Percentiles rank a stretch among this genome's conserved stretches.
phyloP scores from a whole-genome alignment of 306 rosid genomes.

The Prunus dulcis region DNA sequence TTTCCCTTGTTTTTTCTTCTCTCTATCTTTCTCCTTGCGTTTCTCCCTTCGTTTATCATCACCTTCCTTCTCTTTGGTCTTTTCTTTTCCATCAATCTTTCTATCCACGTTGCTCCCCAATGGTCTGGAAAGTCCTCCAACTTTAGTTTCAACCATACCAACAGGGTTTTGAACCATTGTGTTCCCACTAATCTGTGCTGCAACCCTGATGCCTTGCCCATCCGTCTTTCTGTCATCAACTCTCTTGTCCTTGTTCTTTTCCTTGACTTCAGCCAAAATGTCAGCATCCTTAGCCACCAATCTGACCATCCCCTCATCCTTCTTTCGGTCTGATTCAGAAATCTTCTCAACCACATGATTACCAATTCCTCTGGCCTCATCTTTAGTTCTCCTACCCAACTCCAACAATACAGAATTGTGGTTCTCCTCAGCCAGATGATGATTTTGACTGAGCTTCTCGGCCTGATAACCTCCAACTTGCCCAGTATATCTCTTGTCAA shows the following conservation, averaged over 20 bases:
- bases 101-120: conserved; percentile 38
- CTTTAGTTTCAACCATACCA: conserved; percentile 45
- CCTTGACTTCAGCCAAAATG: conserved; percentile 39
- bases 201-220: conserved; percentile 43
- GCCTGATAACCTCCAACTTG: conserved; percentile 46
- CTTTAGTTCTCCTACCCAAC: conserved; percentile 61
- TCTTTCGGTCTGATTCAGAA: conserved; percentile 38
- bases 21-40: conserved; percentile 60
- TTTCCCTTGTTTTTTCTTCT: conserved; percentile 74
- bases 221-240: conserved; percentile 41
- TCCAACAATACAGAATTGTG: conserved; percentile 55
- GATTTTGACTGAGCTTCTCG: conserved; percentile 49
- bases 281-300: conserved; percentile 51
- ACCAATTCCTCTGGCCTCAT: conserved; percentile 43
- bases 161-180: conserved; percentile 37
- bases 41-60: conserved; percentile 62
- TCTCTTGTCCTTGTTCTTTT: conserved; percentile 47
- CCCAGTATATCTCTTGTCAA: conserved; percentile 47
- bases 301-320: conserved; percentile 55
- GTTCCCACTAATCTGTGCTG: conserved; percentile 39
- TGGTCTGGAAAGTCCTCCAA: conserved; percentile 44
- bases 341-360: conserved; percentile 47
- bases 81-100: conserved; percentile 38
- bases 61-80: conserved; percentile 52
- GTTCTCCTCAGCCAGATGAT: conserved; percentile 50